Evolutionary conservation across 2,329 filamentous ascomycete species (phyloP).

Genomic region (Albifimbria verrucaria): DNA sequence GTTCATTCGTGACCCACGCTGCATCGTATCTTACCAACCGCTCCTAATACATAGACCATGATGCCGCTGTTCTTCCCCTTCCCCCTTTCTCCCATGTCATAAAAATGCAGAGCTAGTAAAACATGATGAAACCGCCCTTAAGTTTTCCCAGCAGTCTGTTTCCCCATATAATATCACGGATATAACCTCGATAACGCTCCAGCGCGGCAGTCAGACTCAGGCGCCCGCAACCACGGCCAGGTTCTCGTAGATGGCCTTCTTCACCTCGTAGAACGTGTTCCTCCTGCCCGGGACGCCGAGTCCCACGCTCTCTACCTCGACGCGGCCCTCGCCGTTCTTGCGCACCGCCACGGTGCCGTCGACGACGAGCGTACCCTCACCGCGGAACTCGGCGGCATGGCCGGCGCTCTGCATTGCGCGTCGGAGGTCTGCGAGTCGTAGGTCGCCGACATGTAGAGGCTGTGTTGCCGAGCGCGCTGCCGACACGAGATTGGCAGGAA

Average conservation of each 20-base stretch:
- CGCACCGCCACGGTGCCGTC: constrained; percentile 85
- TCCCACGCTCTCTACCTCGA: constrained; percentile 81
- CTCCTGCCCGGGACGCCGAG: constrained; percentile 32
- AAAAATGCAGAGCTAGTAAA: too few relatives aligned
- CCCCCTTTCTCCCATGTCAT: too few relatives aligned
- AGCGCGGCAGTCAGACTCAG: too few relatives aligned
- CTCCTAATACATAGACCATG: too few relatives aligned
- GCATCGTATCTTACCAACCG: too few relatives aligned
- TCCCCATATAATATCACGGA: too few relatives aligned
- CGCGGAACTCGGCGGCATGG: constrained; percentile 87
- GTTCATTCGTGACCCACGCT: too few relatives aligned
- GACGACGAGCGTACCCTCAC: constrained; percentile 87
- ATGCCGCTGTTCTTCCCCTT: too few relatives aligned
- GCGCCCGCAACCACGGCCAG: constrained; percentile 83
- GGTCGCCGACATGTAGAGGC: constrained; percentile 90
- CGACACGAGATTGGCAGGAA: constrained; percentile 60
- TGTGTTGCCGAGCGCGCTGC: constrained; percentile 75
- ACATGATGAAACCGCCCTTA: too few relatives aligned
- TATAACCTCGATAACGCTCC: too few relatives aligned
- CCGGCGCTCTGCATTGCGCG: constrained; percentile 78
- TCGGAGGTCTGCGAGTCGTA: constrained; percentile 83
- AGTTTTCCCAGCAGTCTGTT: too few relatives aligned
- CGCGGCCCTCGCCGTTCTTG: constrained; percentile 81
- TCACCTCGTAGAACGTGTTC: constrained; percentile 81
- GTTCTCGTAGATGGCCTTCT: constrained; percentile 88